Evolutionary conservation across 2,329 filamentous ascomycete species (phyloP).

Genomic region (Elsinoe arachidis): DNA sequence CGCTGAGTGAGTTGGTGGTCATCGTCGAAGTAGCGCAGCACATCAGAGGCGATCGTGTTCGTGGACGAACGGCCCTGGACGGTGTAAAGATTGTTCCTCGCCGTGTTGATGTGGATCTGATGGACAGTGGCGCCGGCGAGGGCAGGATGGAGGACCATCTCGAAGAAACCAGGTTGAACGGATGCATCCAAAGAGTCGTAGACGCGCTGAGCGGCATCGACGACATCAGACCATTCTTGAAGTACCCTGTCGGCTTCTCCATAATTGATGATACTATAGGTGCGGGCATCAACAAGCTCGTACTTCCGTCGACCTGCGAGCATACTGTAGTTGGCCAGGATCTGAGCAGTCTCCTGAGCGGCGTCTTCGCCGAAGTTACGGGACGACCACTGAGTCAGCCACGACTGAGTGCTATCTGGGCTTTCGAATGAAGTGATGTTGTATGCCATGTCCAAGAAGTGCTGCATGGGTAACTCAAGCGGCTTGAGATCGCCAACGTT

Average conservation of each 20-base stretch:
- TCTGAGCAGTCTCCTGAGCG: constrained; percentile 40
- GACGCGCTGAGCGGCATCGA: constrained; percentile 46
- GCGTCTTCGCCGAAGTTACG: constrained; percentile 48
- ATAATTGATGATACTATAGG: constrained; percentile 56
- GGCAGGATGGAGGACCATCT: constrained; percentile 53
- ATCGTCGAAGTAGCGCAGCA: constrained; percentile 39
- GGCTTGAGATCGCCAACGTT: constrained; percentile 61
- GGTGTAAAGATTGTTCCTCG: constrained; percentile 48
- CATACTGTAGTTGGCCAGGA: constrained; percentile 49
- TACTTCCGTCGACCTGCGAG: constrained; percentile 53
- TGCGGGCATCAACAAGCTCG: constrained; percentile 51
- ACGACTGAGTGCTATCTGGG: constrained; percentile 44
- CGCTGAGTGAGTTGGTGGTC: constrained; percentile 48
- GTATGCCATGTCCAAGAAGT: constrained; percentile 61
- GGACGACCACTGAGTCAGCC: constrained; percentile 49
- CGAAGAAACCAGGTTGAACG: constrained; percentile 52
- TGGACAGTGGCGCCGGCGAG: constrained; percentile 50
- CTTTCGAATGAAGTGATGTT: constrained; percentile 50
- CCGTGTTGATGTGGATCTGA: constrained; percentile 44
- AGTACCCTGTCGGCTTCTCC: constrained; percentile 53
- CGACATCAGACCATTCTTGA: constrained; percentile 47
- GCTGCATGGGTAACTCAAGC: constrained; percentile 56
- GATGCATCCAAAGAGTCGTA: constrained; percentile 45
- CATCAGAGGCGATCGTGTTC: constrained; percentile 45
- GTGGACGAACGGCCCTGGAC: constrained; percentile 49